These are phyloP conservation scores for Hyaloscypha bicolor DNA, from an alignment of 495 filamentous ascomycete species.

Conservation along the genomic window DNA sequence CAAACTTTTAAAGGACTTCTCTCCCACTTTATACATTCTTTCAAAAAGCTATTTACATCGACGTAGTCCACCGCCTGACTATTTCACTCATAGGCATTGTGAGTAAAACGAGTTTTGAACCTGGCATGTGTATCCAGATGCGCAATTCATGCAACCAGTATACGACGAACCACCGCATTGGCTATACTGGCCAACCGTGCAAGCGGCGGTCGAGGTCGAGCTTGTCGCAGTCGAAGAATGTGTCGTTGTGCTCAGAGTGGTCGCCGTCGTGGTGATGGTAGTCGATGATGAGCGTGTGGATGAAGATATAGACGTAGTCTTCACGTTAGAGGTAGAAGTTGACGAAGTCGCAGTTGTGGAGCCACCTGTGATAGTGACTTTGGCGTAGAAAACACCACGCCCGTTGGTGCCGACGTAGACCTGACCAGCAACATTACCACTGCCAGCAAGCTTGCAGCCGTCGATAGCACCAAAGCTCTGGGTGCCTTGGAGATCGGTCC, in stretches of 20 bases:
- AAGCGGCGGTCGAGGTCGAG: constrained; percentile 9
- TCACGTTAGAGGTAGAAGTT: neutral
- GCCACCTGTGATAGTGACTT: constrained; percentile 13
- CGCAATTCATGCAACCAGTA: constrained; percentile 27
- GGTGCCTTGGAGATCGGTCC: constrained; percentile 53
- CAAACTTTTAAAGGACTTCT: too few species aligned
- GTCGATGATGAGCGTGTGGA: neutral
- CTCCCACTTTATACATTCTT: too few species aligned
- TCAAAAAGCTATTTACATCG: neutral
- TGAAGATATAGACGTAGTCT: neutral
- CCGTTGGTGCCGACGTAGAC: constrained; percentile 63
- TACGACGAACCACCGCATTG: constrained; percentile 31
- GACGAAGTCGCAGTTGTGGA: constrained; percentile 15
- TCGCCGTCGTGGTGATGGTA: constrained; percentile 20
- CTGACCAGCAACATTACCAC: constrained; percentile 48
- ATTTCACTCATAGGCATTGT: constrained; percentile 32
- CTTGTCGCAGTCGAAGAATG: constrained; percentile 2
- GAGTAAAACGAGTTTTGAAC: constrained; percentile 36
- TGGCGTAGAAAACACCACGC: constrained; percentile 54
- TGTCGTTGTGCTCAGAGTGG: constrained; percentile 35
- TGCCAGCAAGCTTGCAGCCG: constrained; percentile 48
- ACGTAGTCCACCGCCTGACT: neutral
- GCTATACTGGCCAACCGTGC: constrained; percentile 17
- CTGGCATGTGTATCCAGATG: constrained; percentile 27
- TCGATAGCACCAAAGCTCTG: constrained; percentile 55